Percentiles rank a stretch among this genome's conserved stretches.
phyloP scores from a whole-genome alignment of 495 filamentous ascomycete species.

The Penicillium turbatum region DNA sequence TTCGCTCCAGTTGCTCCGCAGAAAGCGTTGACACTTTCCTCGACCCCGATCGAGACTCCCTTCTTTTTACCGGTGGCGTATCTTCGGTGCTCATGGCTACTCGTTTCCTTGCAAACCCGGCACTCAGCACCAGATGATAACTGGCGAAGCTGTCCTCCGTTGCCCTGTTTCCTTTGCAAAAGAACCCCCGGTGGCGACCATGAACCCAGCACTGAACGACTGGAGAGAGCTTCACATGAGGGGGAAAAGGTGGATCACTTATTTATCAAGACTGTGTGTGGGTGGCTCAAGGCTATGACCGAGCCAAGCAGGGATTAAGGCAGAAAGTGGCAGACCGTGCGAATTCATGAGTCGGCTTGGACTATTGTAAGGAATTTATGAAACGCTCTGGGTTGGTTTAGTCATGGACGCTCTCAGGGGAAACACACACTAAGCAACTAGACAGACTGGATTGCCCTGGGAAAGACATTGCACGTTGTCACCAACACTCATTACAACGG shows the following conservation, averaged over 20 bases:
- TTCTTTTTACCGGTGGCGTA: slow-evolving; percentile 22
- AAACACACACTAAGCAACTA: background rate
- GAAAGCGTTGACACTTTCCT: slow-evolving; percentile 56
- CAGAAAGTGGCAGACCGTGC: slow-evolving; percentile 3
- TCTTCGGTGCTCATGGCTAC: slow-evolving; percentile 20
- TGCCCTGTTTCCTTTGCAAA: slow-evolving; percentile 11
- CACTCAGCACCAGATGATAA: background rate
- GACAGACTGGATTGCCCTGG: slow-evolving; percentile 6
- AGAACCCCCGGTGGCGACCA: slow-evolving; percentile 16
- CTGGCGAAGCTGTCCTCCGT: background rate
- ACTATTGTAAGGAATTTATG: background rate
- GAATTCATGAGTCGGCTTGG: slow-evolving; percentile 1
- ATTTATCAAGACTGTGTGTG: slow-evolving; percentile 1
- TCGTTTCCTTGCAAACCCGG: slow-evolving; percentile 6
- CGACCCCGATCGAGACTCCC: slow-evolving; percentile 53
- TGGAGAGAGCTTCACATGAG: slow-evolving; percentile 12
- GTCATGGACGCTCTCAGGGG: background rate
- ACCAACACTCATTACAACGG: background rate
- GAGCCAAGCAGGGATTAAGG: slow-evolving; percentile 9
- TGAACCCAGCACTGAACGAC: slow-evolving; percentile 7
- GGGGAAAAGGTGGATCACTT: slow-evolving; percentile 2
- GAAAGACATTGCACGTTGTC: background rate
- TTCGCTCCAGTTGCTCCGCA: slow-evolving; percentile 57
- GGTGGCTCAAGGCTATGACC: slow-evolving; percentile 10
- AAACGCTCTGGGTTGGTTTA: background rate